Percentiles rank a stretch among this genome's conserved stretches.
Conservation (phyloP, 1,284 basidiomycete species). For the Trametes pubescens region DNA sequence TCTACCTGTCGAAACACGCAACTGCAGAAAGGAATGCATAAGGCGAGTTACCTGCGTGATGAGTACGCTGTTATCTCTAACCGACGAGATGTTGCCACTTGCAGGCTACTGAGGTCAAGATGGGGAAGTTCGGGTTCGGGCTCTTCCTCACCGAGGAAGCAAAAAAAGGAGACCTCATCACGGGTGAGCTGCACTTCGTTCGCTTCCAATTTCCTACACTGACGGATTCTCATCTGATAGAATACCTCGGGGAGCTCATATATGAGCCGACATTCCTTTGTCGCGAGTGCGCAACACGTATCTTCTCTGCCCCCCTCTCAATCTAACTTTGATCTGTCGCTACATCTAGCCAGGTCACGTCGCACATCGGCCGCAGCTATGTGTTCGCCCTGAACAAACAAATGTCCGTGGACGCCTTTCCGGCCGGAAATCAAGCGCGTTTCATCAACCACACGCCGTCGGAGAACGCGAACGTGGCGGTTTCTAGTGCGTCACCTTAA, state of each 20-base stretch:
- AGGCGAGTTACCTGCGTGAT: conserved; percentile 41
- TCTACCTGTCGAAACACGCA: conserved; percentile 50
- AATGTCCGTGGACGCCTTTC: conserved; percentile 53
- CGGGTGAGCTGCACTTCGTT: conserved; percentile 45
- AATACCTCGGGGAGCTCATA: conserved; percentile 67
- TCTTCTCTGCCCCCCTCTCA: neutral
- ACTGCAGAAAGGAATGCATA: conserved; percentile 51
- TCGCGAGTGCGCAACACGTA: conserved; percentile 37
- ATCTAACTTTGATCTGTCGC: neutral
- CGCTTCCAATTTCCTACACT: neutral
- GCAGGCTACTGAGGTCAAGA: conserved; percentile 45
- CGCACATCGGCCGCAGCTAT: conserved; percentile 54
- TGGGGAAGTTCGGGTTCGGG: conserved; percentile 57
- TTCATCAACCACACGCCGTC: conserved; percentile 59
- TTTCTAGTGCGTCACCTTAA: conserved; percentile 46
- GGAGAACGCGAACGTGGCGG: conserved; percentile 49
- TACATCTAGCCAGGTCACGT: conserved; percentile 37
- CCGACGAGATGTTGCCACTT: no score
- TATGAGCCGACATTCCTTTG: conserved; percentile 47
- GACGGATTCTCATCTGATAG: conserved; percentile 44
- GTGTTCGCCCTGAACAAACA: conserved; percentile 49
- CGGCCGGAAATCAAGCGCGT: conserved; percentile 59
- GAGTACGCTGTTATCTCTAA: no score
- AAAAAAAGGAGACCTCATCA: conserved; percentile 51
- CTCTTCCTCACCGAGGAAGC: conserved; percentile 55